Base-by-base conservation (phyloP, 2,329 filamentous ascomycete species). In the Claviceps pazoutovae region DNA sequence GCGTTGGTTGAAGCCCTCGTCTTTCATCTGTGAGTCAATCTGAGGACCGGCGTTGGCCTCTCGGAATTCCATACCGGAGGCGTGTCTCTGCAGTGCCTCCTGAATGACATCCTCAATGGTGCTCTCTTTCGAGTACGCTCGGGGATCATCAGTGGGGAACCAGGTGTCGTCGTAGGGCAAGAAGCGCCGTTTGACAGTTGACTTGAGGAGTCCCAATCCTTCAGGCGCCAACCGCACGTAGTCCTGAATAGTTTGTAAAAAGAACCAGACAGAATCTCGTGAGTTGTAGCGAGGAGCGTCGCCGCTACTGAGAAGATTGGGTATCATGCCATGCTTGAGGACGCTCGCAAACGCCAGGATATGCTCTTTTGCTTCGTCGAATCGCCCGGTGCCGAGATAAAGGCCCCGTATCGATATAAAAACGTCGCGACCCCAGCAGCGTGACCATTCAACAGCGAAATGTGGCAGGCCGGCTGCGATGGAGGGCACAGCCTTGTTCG, bases 281-380 rank as follows among this genome's bases (percentile, higher is more conserved):
- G 93, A 90, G 66, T 98, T 98, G 72, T 97, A 98, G 26, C 93
- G 79, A 3, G 93, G 93, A 16, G 83, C 76, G 54, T 84, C 87
- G 6, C 93, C 90, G 54, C 86, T 88, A 57, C 88, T 84, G 14
- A 98, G 75, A 19, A 98, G 75, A 62, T 98, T 98, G 14, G 93
- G 93, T 53, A 98, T 90, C 89, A 97, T 95, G 49, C 93, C 93
- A 61, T 98, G 93, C 73, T 98, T 98, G 58, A 98, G 72, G 11
- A 98, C 90, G 64, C 89, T 95, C 2, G 87, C 90, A 69, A 98
- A 98, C 8, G 90, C 91, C 54, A 88, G 73, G 53, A 98, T 95
- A 62, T 98, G 94, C 65, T 97, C 89, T 62, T 82, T 90, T 7
- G 93, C 93, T 64, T 96, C 90, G 2, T 78, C 80, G 60, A 86